phyloP scores from a whole-genome alignment of 2,329 filamentous ascomycete species.

The Trichoderma arundinaceum region DNA sequence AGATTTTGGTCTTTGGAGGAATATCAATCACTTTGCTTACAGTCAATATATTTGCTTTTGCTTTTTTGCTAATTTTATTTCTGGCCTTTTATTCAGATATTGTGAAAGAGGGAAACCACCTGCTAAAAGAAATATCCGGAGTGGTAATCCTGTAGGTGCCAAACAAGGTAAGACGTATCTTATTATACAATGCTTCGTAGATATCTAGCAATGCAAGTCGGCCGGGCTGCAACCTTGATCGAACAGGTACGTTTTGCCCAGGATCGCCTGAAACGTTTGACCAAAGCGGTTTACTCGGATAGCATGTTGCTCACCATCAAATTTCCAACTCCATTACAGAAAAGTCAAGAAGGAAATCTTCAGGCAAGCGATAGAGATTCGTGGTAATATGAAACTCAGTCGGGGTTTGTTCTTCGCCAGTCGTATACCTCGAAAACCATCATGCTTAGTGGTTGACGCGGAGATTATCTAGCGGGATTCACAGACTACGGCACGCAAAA shows the following conservation, averaged over 20 bases:
- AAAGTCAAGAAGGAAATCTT: constrained; percentile 75
- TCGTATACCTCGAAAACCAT: constrained; percentile 93
- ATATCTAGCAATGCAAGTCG: too few species aligned
- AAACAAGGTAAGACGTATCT: too few species aligned
- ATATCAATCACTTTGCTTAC: constrained; percentile 7
- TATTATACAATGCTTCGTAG: too few species aligned
- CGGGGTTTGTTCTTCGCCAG: constrained; percentile 78
- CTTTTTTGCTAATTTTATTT: constrained; percentile 22
- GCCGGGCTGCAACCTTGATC: too few species aligned
- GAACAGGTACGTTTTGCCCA: too few species aligned
- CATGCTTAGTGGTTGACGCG: constrained; percentile 71
- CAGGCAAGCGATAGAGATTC: constrained; percentile 69
- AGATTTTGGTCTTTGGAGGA: neutral
- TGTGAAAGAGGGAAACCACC: neutral
- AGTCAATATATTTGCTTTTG: constrained; percentile 21
- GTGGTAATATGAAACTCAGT: constrained; percentile 55
- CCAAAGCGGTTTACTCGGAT: neutral
- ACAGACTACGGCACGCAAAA: constrained; percentile 26
- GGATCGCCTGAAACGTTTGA: too few species aligned
- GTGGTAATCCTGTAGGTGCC: neutral
- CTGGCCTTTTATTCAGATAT: neutral
- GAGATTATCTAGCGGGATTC: constrained; percentile 81
- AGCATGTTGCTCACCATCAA: constrained; percentile 83
- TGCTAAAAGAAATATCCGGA: too few species aligned
- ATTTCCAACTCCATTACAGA: constrained; percentile 71